phyloP scores from a whole-genome alignment of 1,139 yeast genomes.

The Kurtzmaniella quercitrusa region DNA sequence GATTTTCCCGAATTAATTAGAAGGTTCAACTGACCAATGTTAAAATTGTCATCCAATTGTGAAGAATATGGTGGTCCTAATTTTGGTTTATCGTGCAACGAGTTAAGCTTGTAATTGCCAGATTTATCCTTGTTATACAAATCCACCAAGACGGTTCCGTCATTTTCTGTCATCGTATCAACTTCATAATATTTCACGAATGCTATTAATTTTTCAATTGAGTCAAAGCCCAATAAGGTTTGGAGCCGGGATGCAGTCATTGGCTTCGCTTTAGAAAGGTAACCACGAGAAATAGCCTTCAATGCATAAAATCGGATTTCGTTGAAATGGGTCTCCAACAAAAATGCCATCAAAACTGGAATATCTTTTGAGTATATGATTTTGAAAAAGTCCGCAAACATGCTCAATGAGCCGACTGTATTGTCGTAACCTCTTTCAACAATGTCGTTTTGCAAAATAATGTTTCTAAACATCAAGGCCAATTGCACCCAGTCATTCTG shows the following conservation, averaged over 20 bases:
- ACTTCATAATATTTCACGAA: conserved; percentile 68
- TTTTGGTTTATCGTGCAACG: conserved; percentile 44
- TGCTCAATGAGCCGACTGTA: conserved; percentile 58
- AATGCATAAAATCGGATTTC: conserved; percentile 76
- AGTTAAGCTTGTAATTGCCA: conserved; percentile 42
- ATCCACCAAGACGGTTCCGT: conserved; percentile 40
- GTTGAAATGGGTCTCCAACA: conserved; percentile 77
- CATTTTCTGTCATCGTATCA: conserved; percentile 38
- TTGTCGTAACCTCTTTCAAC: conserved; percentile 54
- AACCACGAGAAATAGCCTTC: conserved; percentile 61
- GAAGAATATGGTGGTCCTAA: conserved; percentile 55
- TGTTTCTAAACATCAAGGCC: conserved; percentile 65
- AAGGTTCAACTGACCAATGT: conserved; percentile 22
- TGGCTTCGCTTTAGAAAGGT: conserved; percentile 71
- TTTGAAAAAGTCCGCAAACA: conserved; percentile 65
- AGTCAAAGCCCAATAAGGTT: conserved; percentile 63
- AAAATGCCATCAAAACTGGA: conserved; percentile 70
- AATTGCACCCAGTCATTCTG: conserved; percentile 58
- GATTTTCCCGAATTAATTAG: conserved; percentile 39
- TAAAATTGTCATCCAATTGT: conserved; percentile 49
- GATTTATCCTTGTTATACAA: conserved; percentile 49
- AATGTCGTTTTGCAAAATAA: conserved; percentile 61
- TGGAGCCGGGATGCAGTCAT: conserved; percentile 47
- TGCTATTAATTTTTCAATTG: conserved; percentile 43
- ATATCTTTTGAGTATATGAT: conserved; percentile 35